phyloP scores from a whole-genome alignment of 2,329 filamentous ascomycete genomes.

The Penicillium sp. region DNA sequence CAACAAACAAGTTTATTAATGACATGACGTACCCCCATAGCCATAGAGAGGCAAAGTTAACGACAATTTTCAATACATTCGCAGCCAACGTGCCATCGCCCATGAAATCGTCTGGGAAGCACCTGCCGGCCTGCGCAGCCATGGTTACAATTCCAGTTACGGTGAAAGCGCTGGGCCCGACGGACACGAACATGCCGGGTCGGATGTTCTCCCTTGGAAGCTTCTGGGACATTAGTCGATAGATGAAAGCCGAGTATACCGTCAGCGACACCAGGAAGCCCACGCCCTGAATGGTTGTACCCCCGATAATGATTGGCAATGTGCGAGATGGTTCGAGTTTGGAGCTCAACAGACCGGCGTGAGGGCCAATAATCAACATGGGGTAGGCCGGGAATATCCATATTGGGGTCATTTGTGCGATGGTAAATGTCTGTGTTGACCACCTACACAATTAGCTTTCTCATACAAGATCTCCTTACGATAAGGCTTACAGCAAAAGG shows the following conservation, averaged over 20 bases:
- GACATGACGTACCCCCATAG: conserved; percentile 66
- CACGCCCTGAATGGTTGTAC: conserved; percentile 66
- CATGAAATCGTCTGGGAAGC: conserved; percentile 61
- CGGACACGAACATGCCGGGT: conserved; percentile 84
- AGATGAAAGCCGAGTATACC: conserved; percentile 84
- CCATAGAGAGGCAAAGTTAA: conserved; percentile 73
- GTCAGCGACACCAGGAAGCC: conserved; percentile 72
- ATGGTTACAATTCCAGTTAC: conserved; percentile 65
- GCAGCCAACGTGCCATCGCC: conserved; percentile 60
- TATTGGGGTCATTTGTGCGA: conserved; percentile 83
- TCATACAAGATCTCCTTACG: background rate
- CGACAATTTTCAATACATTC: conserved; percentile 59
- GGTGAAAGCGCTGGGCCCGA: conserved; percentile 76
- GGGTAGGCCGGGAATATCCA: conserved; percentile 91
- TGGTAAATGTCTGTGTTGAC: conserved; percentile 70
- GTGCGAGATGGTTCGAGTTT: conserved; percentile 51
- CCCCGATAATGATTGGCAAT: conserved; percentile 63
- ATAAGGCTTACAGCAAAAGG: conserved; percentile 65
- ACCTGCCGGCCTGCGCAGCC: conserved; percentile 55
- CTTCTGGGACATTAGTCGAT: conserved; percentile 87
- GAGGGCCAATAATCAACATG: conserved; percentile 74
- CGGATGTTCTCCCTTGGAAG: conserved; percentile 75
- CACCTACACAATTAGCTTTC: conserved; percentile 50
- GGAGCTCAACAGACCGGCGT: conserved; percentile 64
- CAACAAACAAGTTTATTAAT: too few species aligned